A percentile compares a stretch with the other conserved stretches of the same genome.
Conservation (phyloP, 2,329 filamentous ascomycete genomes). For the Ophiostoma montium region DNA sequence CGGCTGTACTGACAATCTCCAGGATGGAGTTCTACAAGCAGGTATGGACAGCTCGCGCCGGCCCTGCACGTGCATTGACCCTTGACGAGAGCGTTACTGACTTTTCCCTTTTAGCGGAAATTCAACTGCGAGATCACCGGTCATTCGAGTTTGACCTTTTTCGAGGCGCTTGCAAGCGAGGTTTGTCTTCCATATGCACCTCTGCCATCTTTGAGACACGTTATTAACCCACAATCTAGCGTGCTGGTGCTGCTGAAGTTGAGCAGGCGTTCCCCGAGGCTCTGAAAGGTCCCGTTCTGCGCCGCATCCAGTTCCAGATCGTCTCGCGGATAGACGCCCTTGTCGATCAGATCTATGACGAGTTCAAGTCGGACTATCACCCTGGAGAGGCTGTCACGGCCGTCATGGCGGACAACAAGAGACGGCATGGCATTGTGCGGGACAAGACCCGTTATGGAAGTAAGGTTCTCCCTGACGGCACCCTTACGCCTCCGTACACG, state of each 20-base stretch:
- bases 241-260: slow-evolving; percentile 71
- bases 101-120: not conserved
- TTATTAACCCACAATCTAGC: slow-evolving; percentile 28
- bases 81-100: slow-evolving; percentile 6
- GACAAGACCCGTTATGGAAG: slow-evolving; percentile 71
- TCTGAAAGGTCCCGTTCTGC: slow-evolving; percentile 78
- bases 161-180: slow-evolving; percentile 84
- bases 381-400: slow-evolving; percentile 75
- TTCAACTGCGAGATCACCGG: slow-evolving; percentile 97
- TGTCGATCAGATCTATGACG: slow-evolving; percentile 53
- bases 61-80: not conserved
- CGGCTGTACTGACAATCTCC: slow-evolving; percentile 19
- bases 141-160: slow-evolving; percentile 80
- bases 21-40: slow-evolving; percentile 92
- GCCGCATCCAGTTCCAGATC: slow-evolving; percentile 81
- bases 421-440: slow-evolving; percentile 59
- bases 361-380: slow-evolving; percentile 84
- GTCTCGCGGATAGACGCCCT: slow-evolving; percentile 78
- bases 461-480: slow-evolving; percentile 51
- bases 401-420: slow-evolving; percentile 52
- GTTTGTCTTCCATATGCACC: slow-evolving; percentile 34
- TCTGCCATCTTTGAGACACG: not conserved
- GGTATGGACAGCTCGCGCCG: slow-evolving; percentile 32
- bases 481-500: slow-evolving; percentile 54
- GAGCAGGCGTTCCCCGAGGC: slow-evolving; percentile 85